Conservation (phyloP, 129 eudicot genomes). For the Tagetes erecta region DNA sequence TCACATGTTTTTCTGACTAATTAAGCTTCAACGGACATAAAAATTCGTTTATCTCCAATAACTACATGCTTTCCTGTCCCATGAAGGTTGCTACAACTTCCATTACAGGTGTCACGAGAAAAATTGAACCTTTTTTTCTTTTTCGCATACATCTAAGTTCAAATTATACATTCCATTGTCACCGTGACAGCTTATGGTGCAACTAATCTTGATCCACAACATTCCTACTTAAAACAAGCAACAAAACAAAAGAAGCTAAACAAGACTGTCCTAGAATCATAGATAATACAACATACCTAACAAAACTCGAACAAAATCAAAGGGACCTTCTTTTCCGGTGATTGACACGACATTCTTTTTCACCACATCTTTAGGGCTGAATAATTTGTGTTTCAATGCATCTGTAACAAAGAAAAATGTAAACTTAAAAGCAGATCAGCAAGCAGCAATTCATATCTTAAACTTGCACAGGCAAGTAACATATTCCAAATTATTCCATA, state of each 20-base stretch:
- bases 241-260: background rate
- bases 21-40: background rate
- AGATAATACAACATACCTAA: slow-evolving; percentile 40
- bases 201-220: background rate
- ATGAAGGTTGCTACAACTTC: slow-evolving; percentile 3
- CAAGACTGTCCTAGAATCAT: background rate
- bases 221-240: background rate
- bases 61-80: background rate
- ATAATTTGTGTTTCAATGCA: slow-evolving; percentile 28
- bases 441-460: slow-evolving; percentile 22
- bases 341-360: slow-evolving; percentile 28
- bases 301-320: slow-evolving; percentile 45
- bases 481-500: background rate
- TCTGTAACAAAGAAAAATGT: slow-evolving; percentile 32
- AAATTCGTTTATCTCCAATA: background rate
- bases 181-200: background rate
- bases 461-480: background rate
- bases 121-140: background rate
- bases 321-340: slow-evolving; percentile 44
- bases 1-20: slow-evolving; percentile 2
- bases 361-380: slow-evolving; percentile 34
- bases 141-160: background rate
- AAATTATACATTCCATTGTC: background rate
- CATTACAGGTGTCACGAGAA: background rate
- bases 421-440: slow-evolving; percentile 8